Conservation (phyloP, 305 asterid genomes). For the Fraxinus velutina region DNA sequence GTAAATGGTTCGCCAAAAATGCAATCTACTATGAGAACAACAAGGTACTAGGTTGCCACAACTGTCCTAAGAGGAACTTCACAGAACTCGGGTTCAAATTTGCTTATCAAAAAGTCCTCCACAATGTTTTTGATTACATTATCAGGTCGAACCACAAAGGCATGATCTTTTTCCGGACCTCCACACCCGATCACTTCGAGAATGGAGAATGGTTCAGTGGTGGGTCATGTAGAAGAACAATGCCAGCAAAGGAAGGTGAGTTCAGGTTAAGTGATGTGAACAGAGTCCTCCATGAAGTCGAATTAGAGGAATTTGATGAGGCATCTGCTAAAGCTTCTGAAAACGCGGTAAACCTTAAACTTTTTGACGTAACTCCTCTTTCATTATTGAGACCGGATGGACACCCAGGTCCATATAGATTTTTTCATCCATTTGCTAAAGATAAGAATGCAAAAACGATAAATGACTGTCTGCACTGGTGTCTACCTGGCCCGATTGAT, state of each 20-base stretch:
- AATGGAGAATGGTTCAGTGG: constrained; percentile 63
- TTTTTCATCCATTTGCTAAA: constrained; percentile 42
- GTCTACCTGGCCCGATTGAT: constrained; percentile 87
- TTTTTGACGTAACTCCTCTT: constrained; percentile 59
- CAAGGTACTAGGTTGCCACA: constrained; percentile 60
- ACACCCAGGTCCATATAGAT: constrained; percentile 74
- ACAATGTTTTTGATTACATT: constrained; percentile 42
- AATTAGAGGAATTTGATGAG: constrained; percentile 47
- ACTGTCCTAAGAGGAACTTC: constrained; percentile 55
- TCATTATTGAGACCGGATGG: constrained; percentile 79
- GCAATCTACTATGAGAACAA: constrained; percentile 59
- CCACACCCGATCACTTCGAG: constrained; percentile 68
- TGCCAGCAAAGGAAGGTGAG: constrained; percentile 63
- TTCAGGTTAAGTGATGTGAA: constrained; percentile 37
- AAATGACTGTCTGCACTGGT: constrained; percentile 85
- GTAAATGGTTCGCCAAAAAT: constrained; percentile 65
- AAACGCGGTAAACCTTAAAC: constrained; percentile 50
- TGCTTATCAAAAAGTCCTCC: constrained; percentile 54
- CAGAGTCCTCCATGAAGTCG: constrained; percentile 39
- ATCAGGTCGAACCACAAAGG: constrained; percentile 53
- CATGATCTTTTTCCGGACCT: constrained; percentile 51
- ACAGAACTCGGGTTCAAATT: constrained; percentile 55
- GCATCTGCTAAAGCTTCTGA: constrained; percentile 39
- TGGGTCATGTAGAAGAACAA: constrained; percentile 51
- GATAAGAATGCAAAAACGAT: constrained; percentile 40